phyloP scores from a whole-genome alignment of 1,284 basidiomycete species.

The Veloboletus limbatus region DNA sequence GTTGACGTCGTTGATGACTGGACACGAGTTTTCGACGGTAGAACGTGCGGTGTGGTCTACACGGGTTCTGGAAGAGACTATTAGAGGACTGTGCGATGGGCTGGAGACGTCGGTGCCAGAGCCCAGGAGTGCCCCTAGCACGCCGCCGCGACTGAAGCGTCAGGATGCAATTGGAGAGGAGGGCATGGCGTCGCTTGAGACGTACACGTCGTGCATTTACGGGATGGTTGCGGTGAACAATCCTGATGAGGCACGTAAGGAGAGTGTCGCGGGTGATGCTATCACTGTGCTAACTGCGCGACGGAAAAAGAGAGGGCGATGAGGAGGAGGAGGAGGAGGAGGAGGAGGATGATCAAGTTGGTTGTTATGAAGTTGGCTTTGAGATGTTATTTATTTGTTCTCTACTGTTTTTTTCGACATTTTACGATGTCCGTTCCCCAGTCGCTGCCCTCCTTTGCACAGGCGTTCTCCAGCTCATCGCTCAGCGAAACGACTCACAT shows the following conservation, averaged over 20 bases:
- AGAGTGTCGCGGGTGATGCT: constrained; percentile 16
- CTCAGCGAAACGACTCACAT: constrained; percentile 45
- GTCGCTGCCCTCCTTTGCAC: constrained; percentile 73
- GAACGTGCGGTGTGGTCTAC: constrained; percentile 68
- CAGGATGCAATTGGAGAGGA: too few species aligned
- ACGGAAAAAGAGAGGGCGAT: constrained; percentile 55
- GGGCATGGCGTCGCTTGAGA: too few species aligned
- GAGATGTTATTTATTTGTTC: constrained; percentile 1
- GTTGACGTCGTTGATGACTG: constrained; percentile 61
- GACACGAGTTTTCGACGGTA: constrained; percentile 73
- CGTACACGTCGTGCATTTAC: constrained; percentile 56
- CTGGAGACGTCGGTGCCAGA: too few species aligned
- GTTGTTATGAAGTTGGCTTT: too few species aligned
- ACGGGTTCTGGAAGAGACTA: constrained; percentile 62
- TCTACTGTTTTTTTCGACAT: constrained; percentile 22
- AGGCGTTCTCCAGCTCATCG: constrained; percentile 60
- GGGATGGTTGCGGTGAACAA: constrained; percentile 53
- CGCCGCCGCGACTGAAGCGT: too few species aligned
- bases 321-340: too few species aligned
- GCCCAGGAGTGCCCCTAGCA: too few species aligned
- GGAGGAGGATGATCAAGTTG: too few species aligned
- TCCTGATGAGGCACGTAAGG: constrained; percentile 32
- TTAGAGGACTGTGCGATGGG: constrained; percentile 70
- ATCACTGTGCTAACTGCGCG: constrained; percentile 60
- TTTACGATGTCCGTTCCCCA: constrained; percentile 51